Conservation (phyloP, 1,284 basidiomycete species). For the Cutaneotrichosporon mucoides region DNA sequence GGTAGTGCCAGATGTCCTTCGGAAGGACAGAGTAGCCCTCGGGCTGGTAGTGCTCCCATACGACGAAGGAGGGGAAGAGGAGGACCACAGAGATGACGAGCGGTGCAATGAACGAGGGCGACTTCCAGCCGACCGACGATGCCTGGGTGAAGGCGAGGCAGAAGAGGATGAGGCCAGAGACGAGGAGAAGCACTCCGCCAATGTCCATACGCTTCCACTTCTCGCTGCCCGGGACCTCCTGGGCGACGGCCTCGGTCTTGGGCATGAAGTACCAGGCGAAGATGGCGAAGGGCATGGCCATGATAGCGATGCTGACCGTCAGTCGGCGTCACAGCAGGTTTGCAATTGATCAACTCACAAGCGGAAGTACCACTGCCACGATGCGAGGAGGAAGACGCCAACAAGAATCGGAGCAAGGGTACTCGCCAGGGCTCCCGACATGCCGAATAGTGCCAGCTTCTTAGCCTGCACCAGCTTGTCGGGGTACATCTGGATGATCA, state of each 20-base stretch:
- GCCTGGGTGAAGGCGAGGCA: slow-evolving; percentile 46
- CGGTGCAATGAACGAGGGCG: slow-evolving; percentile 42
- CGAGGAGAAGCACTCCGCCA: slow-evolving; percentile 36
- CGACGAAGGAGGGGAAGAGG: slow-evolving; percentile 20
- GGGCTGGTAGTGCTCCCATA: slow-evolving; percentile 35
- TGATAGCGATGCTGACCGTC: slow-evolving; percentile 26
- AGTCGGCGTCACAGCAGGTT: too few species aligned
- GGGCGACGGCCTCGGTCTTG: slow-evolving; percentile 37
- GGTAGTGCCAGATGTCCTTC: slow-evolving; percentile 40
- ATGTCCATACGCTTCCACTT: slow-evolving; percentile 48
- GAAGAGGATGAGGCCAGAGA: slow-evolving; percentile 39
- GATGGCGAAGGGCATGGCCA: slow-evolving; percentile 35
- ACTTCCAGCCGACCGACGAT: slow-evolving; percentile 35
- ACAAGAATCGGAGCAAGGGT: slow-evolving; percentile 33
- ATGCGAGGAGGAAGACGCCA: slow-evolving; percentile 44
- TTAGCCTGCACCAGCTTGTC: slow-evolving; percentile 37
- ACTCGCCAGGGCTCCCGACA: slow-evolving; percentile 39
- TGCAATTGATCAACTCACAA: too few species aligned
- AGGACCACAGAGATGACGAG: slow-evolving; percentile 26
- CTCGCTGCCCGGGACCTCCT: slow-evolving; percentile 30
- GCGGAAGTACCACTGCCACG: slow-evolving; percentile 47
- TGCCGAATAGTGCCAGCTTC: slow-evolving; percentile 44
- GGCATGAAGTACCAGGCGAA: slow-evolving; percentile 40
- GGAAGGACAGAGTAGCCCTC: slow-evolving; percentile 42
- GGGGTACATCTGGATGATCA: slow-evolving; percentile 46